Conservation (phyloP, 2,329 filamentous ascomycete species). For the Microdochium nivale region DNA sequence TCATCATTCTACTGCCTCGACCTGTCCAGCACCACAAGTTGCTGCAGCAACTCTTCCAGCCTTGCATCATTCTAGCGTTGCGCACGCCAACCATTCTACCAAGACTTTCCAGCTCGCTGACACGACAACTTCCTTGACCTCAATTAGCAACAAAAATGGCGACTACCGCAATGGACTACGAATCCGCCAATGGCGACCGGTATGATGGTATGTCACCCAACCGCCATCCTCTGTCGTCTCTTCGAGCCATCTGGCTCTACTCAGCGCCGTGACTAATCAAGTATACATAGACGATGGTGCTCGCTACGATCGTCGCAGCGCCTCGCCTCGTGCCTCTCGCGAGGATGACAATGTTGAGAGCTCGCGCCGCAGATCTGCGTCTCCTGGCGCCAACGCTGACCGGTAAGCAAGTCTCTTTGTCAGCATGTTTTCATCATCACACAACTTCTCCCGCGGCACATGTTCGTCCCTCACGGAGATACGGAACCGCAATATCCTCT, state of each 20-base stretch:
- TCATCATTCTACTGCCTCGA: background rate
- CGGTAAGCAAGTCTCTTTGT: constrained; percentile 27
- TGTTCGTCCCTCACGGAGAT: background rate
- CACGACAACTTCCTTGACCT: background rate
- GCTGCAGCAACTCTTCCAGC: background rate
- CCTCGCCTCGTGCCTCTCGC: constrained; percentile 51
- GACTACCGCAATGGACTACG: constrained; percentile 62
- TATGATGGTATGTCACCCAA: constrained; percentile 48
- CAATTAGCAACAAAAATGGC: constrained; percentile 34
- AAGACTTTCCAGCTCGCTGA: background rate
- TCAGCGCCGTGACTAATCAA: background rate
- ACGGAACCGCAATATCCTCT: background rate
- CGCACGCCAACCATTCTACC: background rate
- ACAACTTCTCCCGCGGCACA: background rate
- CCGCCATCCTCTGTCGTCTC: constrained; percentile 2
- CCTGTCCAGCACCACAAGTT: background rate
- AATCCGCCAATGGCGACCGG: constrained; percentile 57
- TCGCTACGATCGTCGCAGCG: constrained; percentile 60
- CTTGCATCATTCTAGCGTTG: background rate
- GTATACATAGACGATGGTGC: constrained; percentile 46
- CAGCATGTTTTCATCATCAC: background rate
- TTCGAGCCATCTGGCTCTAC: background rate
- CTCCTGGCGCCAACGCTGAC: constrained; percentile 45
- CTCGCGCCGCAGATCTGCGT: constrained; percentile 51
- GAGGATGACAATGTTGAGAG: constrained; percentile 48